Conservation (phyloP, 2,329 filamentous ascomycete genomes). For the Alternaria incomplexa region DNA sequence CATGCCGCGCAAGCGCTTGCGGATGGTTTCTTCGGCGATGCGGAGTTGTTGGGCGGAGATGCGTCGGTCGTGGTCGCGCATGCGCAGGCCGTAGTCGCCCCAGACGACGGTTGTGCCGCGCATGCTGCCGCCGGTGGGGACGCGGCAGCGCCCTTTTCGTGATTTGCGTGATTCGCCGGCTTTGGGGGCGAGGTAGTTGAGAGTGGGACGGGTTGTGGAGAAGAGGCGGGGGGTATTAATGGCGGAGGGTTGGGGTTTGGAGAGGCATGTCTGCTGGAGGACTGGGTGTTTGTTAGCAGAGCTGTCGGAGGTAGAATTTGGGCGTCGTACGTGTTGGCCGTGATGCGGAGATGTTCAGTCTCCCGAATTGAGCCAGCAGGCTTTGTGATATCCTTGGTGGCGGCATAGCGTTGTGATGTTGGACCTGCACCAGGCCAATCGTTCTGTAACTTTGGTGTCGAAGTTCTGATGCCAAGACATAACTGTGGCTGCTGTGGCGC, state of each 20-base stretch:
- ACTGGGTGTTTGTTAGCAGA: conserved; percentile 21
- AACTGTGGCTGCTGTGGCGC: conserved; percentile 13
- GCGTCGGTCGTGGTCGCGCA: conserved; percentile 90
- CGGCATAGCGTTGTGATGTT: conserved; percentile 44
- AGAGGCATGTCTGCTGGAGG: conserved; percentile 29
- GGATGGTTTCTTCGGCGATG: conserved; percentile 93
- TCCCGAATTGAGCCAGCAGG: conserved; percentile 43
- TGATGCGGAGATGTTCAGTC: conserved; percentile 31
- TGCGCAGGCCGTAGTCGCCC: conserved; percentile 94
- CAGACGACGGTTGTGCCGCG: conserved; percentile 95
- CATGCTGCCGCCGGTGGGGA: conserved; percentile 86
- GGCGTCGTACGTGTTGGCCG: conserved; percentile 30
- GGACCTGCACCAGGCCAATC: not conserved
- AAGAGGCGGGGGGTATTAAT: conserved; percentile 62
- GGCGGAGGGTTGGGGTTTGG: conserved; percentile 44
- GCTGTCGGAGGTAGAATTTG: not conserved
- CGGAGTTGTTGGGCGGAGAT: conserved; percentile 87
- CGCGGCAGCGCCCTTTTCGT: conserved; percentile 82
- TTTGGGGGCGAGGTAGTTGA: conserved; percentile 82
- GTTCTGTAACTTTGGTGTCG: conserved; percentile 5
- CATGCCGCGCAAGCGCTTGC: conserved; percentile 83
- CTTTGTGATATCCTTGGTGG: conserved; percentile 45
- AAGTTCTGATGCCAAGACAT: conserved; percentile 37
- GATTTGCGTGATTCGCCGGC: conserved; percentile 85
- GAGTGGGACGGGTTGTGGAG: conserved; percentile 68